phyloP scores from a whole-genome alignment of 2,329 filamentous ascomycete species.

The Passalora sequoiae region DNA sequence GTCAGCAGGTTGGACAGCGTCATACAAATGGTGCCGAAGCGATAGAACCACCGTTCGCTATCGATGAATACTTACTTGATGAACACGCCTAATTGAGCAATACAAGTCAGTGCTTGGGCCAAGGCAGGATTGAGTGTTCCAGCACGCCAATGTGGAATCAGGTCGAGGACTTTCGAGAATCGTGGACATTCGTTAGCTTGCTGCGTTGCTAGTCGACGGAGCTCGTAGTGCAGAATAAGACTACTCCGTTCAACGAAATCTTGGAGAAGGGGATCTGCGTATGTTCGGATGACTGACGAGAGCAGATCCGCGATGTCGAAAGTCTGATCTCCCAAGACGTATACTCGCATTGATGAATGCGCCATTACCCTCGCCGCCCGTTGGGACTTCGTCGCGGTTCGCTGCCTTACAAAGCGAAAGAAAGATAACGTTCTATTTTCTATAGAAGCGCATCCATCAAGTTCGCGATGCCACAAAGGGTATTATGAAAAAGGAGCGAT shows the following conservation, averaged over 20 bases:
- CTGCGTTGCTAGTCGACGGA: neutral
- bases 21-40: too few relatives aligned
- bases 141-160: neutral
- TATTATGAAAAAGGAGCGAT: too few relatives aligned
- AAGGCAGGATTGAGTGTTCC: conserved; percentile 19
- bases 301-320: conserved; percentile 15
- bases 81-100: conserved; percentile 20
- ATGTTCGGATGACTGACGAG: conserved; percentile 7
- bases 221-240: neutral
- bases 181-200: conserved; percentile 1
- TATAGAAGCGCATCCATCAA: too few relatives aligned
- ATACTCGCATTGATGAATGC: neutral
- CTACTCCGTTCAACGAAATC: neutral
- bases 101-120: conserved; percentile 19
- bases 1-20: too few relatives aligned
- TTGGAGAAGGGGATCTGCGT: conserved; percentile 4
- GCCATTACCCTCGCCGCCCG: too few relatives aligned
- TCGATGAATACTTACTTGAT: too few relatives aligned
- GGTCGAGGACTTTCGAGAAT: neutral
- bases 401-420: too few relatives aligned
- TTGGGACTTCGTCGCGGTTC: too few relatives aligned
- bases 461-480: too few relatives aligned
- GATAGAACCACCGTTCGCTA: too few relatives aligned
- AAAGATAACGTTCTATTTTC: too few relatives aligned
- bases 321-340: conserved; percentile 21